These are phyloP conservation scores for Mesotaenium endlicherianum DNA, from an alignment of 139 green algal species.

Conservation along the genomic window DNA sequence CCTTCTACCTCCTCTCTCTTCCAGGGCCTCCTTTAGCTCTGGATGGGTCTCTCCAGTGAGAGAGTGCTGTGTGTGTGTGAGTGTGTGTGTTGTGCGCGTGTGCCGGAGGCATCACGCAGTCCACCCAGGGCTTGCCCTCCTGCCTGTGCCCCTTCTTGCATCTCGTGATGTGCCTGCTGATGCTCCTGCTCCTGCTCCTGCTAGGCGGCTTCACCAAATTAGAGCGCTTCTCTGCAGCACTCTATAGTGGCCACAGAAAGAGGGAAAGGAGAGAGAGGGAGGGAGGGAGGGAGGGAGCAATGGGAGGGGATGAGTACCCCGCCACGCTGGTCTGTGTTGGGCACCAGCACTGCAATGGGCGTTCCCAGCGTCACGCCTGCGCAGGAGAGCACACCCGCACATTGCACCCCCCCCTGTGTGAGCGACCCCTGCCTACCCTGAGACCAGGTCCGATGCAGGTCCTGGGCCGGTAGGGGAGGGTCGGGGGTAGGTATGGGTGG, in stretches of 20 bases:
- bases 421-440: no score
- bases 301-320: conserved; percentile 7
- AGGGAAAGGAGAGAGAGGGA: background rate
- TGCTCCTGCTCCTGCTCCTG: no score
- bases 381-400: no score
- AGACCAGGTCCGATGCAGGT: no score
- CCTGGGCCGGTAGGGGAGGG: no score
- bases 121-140: background rate
- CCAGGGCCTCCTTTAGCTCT: background rate
- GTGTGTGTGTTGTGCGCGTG: background rate
- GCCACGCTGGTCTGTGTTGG: conserved; percentile 91
- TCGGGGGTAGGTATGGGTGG: no score
- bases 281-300: background rate
- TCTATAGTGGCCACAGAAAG: no score
- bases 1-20: background rate
- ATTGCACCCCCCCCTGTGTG: no score
- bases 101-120: background rate
- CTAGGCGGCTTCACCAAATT: no score
- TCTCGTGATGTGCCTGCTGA: no score
- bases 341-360: conserved; percentile 91
- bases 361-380: conserved; percentile 79
- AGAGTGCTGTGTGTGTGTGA: no score
- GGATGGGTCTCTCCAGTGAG: background rate
- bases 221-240: no score
- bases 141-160: background rate